Evolutionary conservation across 768 basidiomycete species (phyloP).

Genomic region (Suillus bovinus): DNA sequence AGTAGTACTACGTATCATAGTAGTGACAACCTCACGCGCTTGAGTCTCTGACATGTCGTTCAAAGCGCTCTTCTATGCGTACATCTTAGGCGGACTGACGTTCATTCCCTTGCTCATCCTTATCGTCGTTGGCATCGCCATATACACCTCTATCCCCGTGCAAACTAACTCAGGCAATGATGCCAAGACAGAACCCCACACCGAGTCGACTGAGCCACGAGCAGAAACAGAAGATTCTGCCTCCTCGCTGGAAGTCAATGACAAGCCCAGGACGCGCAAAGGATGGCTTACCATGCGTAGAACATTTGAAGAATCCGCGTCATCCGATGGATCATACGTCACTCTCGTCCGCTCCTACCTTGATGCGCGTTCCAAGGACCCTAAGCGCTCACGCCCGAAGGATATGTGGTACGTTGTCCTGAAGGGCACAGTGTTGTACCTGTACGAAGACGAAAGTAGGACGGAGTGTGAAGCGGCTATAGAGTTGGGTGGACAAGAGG

Average conservation of each 20-base stretch:
- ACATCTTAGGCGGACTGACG: constrained; percentile 87
- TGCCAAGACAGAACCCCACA: constrained; percentile 29
- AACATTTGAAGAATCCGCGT: constrained; percentile 67
- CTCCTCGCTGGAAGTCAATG: constrained; percentile 41
- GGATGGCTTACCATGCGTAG: constrained; percentile 84
- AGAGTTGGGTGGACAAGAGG: constrained; percentile 77
- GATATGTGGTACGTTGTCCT: constrained; percentile 93
- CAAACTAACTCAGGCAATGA: constrained; percentile 48
- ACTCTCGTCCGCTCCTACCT: constrained; percentile 78
- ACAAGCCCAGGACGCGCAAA: constrained; percentile 65
- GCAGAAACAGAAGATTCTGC: constrained; percentile 13
- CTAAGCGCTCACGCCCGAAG: constrained; percentile 80
- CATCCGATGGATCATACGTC: constrained; percentile 69
- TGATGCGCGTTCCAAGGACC: constrained; percentile 82
- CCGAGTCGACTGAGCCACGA: constrained; percentile 29
- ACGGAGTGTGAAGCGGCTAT: constrained; percentile 90
- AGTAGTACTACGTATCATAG: not conserved
- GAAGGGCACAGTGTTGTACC: constrained; percentile 87
- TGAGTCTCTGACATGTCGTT: constrained; percentile 51
- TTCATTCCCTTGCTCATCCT: constrained; percentile 79
- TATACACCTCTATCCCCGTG: constrained; percentile 88
- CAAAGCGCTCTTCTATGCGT: constrained; percentile 75
- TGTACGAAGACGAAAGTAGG: constrained; percentile 93
- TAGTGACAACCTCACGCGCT: not conserved
- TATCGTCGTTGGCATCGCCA: constrained; percentile 54